phyloP scores from a whole-genome alignment of 495 filamentous ascomycete species.

The Penicillium psychrofluorescens region DNA sequence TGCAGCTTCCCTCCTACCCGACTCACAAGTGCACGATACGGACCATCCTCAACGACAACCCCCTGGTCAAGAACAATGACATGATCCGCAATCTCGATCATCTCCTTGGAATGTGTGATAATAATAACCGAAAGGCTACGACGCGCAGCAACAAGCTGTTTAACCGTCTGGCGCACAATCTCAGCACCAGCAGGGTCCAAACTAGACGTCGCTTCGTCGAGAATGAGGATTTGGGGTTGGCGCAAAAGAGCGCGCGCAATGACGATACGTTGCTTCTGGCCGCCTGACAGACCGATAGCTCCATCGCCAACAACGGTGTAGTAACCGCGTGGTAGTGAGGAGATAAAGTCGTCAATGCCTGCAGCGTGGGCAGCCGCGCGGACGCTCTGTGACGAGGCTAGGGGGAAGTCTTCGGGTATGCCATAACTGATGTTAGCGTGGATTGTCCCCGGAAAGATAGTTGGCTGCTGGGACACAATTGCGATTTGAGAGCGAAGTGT shows the following conservation, averaged over 20 bases:
- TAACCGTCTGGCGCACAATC: slow-evolving; percentile 57
- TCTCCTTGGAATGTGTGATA: slow-evolving; percentile 71
- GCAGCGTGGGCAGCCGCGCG: slow-evolving; percentile 57
- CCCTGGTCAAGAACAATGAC: slow-evolving; percentile 67
- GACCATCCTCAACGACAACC: slow-evolving; percentile 56
- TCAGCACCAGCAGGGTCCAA: slow-evolving; percentile 67
- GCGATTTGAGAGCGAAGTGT: slow-evolving; percentile 62
- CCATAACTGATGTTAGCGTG: slow-evolving; percentile 79
- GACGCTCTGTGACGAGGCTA: slow-evolving; percentile 33
- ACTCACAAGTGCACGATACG: slow-evolving; percentile 46
- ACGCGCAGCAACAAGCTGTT: slow-evolving; percentile 26
- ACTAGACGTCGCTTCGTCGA: slow-evolving; percentile 84
- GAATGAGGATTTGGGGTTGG: slow-evolving; percentile 60
- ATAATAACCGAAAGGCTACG: slow-evolving; percentile 49
- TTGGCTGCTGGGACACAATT: slow-evolving; percentile 70
- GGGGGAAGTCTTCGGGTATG: slow-evolving; percentile 33
- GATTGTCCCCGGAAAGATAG: slow-evolving; percentile 69
- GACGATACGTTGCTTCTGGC: slow-evolving; percentile 74
- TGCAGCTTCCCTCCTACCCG: slow-evolving; percentile 32
- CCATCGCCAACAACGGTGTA: slow-evolving; percentile 71
- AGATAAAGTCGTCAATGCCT: slow-evolving; percentile 75
- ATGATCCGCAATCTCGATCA: slow-evolving; percentile 72
- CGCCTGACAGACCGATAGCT: slow-evolving; percentile 67
- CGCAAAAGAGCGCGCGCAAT: slow-evolving; percentile 77
- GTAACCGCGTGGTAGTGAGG: slow-evolving; percentile 66